Percentiles rank a stretch among this genome's conserved stretches.
phyloP scores from a whole-genome alignment of 1,284 basidiomycete species.

The Ceraceosorus bombacis region DNA sequence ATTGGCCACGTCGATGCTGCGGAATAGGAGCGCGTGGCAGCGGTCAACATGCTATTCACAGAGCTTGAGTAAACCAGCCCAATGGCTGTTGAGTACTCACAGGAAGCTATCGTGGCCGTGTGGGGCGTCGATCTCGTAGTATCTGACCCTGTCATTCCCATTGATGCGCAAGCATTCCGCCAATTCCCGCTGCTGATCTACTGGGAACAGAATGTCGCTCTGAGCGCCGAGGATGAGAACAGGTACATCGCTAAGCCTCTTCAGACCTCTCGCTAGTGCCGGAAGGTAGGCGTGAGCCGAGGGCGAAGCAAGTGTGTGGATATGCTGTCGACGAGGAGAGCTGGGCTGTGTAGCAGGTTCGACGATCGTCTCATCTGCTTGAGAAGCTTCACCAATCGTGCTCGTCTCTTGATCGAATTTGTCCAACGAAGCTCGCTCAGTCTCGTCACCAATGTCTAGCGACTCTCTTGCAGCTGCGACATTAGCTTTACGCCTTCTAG shows the following conservation, averaged over 20 bases:
- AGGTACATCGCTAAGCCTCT: slow-evolving; percentile 68
- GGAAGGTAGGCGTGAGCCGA: slow-evolving; percentile 62
- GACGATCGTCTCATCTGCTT: slow-evolving; percentile 43
- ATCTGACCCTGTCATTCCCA: slow-evolving; percentile 70
- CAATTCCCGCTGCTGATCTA: slow-evolving; percentile 92
- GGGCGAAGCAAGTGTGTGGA: slow-evolving; percentile 55
- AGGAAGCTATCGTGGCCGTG: slow-evolving; percentile 95
- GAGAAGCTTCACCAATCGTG: slow-evolving; percentile 35
- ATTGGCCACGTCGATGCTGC: slow-evolving; percentile 64
- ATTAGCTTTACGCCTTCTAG: slow-evolving; percentile 11
- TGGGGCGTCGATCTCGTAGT: slow-evolving; percentile 94
- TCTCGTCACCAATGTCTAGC: neutral
- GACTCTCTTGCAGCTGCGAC: neutral
- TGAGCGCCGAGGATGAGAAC: slow-evolving; percentile 76
- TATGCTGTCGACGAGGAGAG: slow-evolving; percentile 51
- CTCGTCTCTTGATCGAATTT: neutral
- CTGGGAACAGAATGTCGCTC: slow-evolving; percentile 89
- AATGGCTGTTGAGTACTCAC: slow-evolving; percentile 15
- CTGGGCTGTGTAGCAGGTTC: slow-evolving; percentile 17
- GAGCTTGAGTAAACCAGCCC: neutral
- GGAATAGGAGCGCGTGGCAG: neutral
- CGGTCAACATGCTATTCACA: neutral
- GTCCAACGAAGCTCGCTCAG: neutral
- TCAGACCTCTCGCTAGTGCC: slow-evolving; percentile 73
- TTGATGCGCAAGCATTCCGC: slow-evolving; percentile 83